Evolutionary conservation across 768 basidiomycete genomes (phyloP), one percentile per base, ranked within the genome.

Genomic region (Boletellus ananas): DNA sequence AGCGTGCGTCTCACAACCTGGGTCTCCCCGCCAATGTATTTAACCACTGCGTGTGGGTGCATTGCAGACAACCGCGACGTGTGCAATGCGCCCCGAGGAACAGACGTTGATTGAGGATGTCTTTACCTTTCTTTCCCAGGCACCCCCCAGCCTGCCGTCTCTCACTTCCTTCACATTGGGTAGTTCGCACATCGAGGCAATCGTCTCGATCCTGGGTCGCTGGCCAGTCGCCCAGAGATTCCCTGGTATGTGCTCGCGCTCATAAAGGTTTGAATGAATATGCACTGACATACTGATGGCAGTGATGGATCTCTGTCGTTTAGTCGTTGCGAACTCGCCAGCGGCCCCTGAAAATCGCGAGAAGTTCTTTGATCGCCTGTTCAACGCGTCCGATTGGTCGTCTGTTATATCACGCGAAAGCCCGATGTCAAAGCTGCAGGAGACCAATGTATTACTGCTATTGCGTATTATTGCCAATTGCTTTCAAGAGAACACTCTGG

Each of bases 281-380:
- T 34, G 25, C 11, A 44, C 45, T 49, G 47, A 44, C 34, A 12
- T 42, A 13, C 34, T 14, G 12, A 41, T 48, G 34, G 11, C 56
- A 92, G 91, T 94, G 12, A 81, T 98, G 60, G 95, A 98, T 61
- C 78, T 97, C 12, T 76, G 81, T 45, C 84, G 96, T 35, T 74
- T 95, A 34, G 66, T 95, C 14, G 73, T 82, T 17, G 87, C 80
- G 1, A 73, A 77, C 7, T 70, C 77, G 2, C 77, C 84, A 51
- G 69, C 75, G 3, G 55, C 66, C 4, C 57, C 77, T 1, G 73
- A 65, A 40, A 55, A 76, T 46, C 75, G 76, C 45, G 72, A 77
- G 34, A 68, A 66, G 17, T 83, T 87, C 63, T 75, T 87, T 18
- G 74, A 79, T 17, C 70, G 79, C 1, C 65, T 94, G 11, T 81